A percentile compares a stretch with the other conserved stretches of the same genome.
phyloP scores from a whole-genome alignment of 2,329 filamentous ascomycete genomes.

The Cladosporium phlei region DNA sequence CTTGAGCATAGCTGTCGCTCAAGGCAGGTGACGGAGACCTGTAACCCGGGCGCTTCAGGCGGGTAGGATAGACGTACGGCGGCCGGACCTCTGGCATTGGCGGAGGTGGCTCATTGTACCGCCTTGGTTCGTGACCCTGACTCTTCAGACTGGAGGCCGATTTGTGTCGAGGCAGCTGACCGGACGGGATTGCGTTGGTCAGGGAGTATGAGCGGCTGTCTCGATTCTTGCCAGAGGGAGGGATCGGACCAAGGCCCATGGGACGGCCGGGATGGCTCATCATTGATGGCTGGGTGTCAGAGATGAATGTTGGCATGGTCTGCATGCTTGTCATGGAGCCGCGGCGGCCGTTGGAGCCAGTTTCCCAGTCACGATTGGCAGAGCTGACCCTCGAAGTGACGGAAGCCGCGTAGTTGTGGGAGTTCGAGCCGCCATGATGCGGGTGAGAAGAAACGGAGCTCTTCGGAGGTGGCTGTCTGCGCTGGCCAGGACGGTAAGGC shows the following conservation, averaged over 20 bases:
- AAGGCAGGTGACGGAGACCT: slow-evolving; percentile 41
- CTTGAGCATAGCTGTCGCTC: slow-evolving; percentile 35
- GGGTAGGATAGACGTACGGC: slow-evolving; percentile 40
- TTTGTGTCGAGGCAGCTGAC: slow-evolving; percentile 37
- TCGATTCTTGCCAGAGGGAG: slow-evolving; percentile 6
- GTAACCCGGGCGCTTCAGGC: slow-evolving; percentile 39
- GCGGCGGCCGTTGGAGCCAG: slow-evolving; percentile 36
- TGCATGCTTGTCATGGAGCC: slow-evolving; percentile 40
- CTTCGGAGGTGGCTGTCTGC: slow-evolving; percentile 32
- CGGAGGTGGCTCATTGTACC: slow-evolving; percentile 26
- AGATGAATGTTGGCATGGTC: slow-evolving; percentile 38
- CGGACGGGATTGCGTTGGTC: slow-evolving; percentile 30
- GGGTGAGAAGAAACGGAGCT: slow-evolving; percentile 38
- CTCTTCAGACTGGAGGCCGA: slow-evolving; percentile 44
- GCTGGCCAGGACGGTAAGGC: slow-evolving; percentile 33
- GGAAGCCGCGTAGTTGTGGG: slow-evolving; percentile 34
- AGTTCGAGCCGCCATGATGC: slow-evolving; percentile 23
- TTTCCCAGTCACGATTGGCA: slow-evolving; percentile 34
- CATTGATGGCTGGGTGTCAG: slow-evolving; percentile 28
- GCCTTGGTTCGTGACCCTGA: slow-evolving; percentile 32
- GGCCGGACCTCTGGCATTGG: slow-evolving; percentile 33
- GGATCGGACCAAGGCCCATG: slow-evolving; percentile 10
- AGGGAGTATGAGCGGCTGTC: slow-evolving; percentile 43
- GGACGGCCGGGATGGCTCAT: slow-evolving; percentile 13
- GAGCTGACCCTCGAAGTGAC: slow-evolving; percentile 38